Evolutionary conservation across 805 yeast genomes (phyloP), one percentile per base, ranked within the genome.

Genomic region (Starmerella roubikii): DNA sequence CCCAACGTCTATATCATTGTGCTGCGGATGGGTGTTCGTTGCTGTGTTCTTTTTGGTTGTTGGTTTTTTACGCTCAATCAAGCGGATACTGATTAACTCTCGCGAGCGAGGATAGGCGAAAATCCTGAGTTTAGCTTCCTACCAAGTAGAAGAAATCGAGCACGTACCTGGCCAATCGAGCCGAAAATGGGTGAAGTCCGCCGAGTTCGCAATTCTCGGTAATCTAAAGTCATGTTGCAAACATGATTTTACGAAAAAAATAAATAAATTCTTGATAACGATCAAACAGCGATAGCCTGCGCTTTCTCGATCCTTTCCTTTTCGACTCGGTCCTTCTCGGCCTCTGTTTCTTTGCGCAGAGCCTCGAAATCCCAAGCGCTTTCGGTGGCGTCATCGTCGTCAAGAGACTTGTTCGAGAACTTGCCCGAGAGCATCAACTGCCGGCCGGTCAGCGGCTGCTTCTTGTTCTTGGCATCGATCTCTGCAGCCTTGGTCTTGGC

Each of bases 401-500:
- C 24, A 10, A 10, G 7, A 7, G 24, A 8, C 8, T 47, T 49
- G 20, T 34, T 47, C 12, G 48, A 49, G 45, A 51, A 60, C 49
- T 58, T 60, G 47, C 67, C 66, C 18, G 63, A 57, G 27, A 54
- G 57, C 48, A 62, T 47, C 34, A 62, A 54, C 54, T 63, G 62
- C 40, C 52, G 53, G 22, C 64, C 64, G 32, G 54, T 48, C 40
- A 59, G 42, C 19, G 21, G 35, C 3, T 44, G 33, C 37, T 45
- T 46, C 53, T 50, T 56, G 40, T 40, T 40, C 51, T 60, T 68
- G 51, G 65, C 70, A 56, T 67, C 74, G 29, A 63, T 68, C 35
- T 58, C 55, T 26, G 58, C 65, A 26, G 54, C 60, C 44, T 59
- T 59, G 34, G 50, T 61, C 61, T 68, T 76, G 58, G 71, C 71